Base-by-base conservation (phyloP, 208 protist species). In the Naegleria gruberi region DNA sequence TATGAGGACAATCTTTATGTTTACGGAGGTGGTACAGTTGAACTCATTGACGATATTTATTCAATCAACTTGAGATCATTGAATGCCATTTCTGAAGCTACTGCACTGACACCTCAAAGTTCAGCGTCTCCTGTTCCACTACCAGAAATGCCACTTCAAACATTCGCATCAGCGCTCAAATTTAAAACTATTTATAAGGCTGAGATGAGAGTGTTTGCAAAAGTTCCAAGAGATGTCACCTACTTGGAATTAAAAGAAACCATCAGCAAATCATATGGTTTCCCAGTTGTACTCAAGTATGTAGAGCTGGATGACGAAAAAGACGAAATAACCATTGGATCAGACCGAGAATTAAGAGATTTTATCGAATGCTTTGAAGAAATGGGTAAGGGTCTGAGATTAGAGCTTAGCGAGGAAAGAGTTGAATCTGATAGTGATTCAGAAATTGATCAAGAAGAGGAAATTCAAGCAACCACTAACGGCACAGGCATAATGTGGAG, bases 241-340 rank as follows among this genome's bases (percentile, higher is more conserved):
- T 46, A 42, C 19, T 23, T 4, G 1, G 84, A 88, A 65, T 46
- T 65, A 17, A 88, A 42, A 65, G 10, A n/a, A 47, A 30, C 43
- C 30, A 37, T 77, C 6, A 42, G 19, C 6, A 10, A 8, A 5
- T 15, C 5, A 30, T n/a, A 88, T 17, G 8, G 6, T 8, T 41
- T 65, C 10, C 26, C 46, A 43, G 26, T 88, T 23, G 34, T 43
- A 10, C 34, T 88, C 10, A 41, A 43, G 30, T 88, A 88, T 88
- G 43, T 88, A 43, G 84, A 77, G 34, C 65, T 37, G 0, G 12
- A 57, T 26, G 84, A 88, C 0, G 84, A 88, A 7, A 42, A 88
- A 19, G 84, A 88, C 46, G 15, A 45, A 88, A 65, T 88, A 7
- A 88, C 84, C n/a, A 88, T 88, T n/a, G 1, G 26, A 37, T n/a